Percentiles rank a stretch among this genome's conserved stretches.
phyloP scores from a whole-genome alignment of 192 early-diverging fungal species.

The Funneliformis geosporum region DNA sequence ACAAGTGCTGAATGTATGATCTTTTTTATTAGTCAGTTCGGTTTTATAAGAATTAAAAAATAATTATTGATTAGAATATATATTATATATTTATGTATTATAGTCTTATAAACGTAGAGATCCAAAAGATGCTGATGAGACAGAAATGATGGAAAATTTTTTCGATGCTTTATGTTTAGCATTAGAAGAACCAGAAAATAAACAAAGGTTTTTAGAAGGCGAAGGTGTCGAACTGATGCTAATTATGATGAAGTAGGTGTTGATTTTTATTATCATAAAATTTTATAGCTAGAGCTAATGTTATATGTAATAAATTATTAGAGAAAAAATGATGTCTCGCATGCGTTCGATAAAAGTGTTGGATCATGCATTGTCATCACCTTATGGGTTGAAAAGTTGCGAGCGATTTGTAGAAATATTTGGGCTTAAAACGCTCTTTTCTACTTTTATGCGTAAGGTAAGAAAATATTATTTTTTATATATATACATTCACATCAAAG shows the following conservation, averaged over 20 bases:
- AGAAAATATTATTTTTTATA: not conserved
- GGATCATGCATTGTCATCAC: conserved; percentile 70
- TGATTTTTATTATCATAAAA: not conserved
- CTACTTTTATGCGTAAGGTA: conserved; percentile 80
- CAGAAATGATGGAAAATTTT: conserved; percentile 91
- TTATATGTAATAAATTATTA: conserved; percentile 27
- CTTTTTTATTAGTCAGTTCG: not conserved
- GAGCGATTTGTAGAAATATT: conserved; percentile 76
- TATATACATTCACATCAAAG: not conserved
- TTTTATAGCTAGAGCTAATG: not conserved
- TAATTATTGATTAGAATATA: not conserved
- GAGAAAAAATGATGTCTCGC: conserved; percentile 76
- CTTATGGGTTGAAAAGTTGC: conserved; percentile 53
- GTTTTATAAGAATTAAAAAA: not conserved
- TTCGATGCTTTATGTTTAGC: conserved; percentile 80
- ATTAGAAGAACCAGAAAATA: conserved; percentile 68
- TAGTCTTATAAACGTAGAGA: conserved; percentile 65
- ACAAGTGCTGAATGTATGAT: conserved; percentile 58
- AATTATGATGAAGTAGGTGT: conserved; percentile 74
- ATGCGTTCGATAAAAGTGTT: conserved; percentile 87
- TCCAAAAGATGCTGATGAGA: conserved; percentile 81
- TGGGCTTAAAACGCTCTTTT: conserved; percentile 85
- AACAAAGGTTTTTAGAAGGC: conserved; percentile 70
- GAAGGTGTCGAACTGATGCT: conserved; percentile 94
- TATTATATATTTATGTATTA: not conserved